Evolutionary conservation across 176 grass and related monocot species (phyloP).

Genomic region (Elymus sibiricus): DNA sequence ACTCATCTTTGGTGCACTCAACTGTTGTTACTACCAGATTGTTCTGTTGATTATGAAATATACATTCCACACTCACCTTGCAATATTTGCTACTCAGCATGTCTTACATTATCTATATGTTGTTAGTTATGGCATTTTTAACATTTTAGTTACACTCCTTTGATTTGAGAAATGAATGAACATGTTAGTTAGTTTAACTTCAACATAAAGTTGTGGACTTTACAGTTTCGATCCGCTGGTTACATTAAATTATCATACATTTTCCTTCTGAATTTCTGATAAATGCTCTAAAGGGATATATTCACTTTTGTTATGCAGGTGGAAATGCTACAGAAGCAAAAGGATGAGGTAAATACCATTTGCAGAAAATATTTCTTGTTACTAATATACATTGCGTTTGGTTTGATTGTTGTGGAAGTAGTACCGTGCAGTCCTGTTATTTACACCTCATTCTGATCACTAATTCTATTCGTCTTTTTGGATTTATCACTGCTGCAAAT

Average conservation of each 20-base stretch:
- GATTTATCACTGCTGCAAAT: not conserved
- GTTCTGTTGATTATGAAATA: not conserved
- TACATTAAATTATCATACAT: conserved; percentile 5
- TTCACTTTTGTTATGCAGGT: conserved; percentile 42
- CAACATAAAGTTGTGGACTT: not conserved
- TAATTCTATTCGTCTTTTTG: not conserved
- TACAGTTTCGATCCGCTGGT: not conserved
- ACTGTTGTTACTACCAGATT: not conserved
- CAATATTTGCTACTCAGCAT: not conserved
- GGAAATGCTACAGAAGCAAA: conserved; percentile 65
- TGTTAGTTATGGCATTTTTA: not conserved
- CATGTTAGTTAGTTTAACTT: not conserved
- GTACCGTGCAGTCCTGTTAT: not conserved
- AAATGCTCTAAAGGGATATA: not conserved
- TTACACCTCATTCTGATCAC: not conserved
- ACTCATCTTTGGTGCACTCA: conserved; percentile 13
- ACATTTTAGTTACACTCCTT: not conserved
- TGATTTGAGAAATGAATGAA: not conserved
- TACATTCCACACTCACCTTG: not conserved
- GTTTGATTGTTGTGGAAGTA: not conserved
- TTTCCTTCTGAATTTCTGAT: not conserved
- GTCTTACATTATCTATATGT: not conserved
- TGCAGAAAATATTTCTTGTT: not conserved
- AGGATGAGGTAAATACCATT: conserved; percentile 56
- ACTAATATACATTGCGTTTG: not conserved